Base-by-base conservation (phyloP, 768 basidiomycete species). In the Tylopilus cervinicoccineus region DNA sequence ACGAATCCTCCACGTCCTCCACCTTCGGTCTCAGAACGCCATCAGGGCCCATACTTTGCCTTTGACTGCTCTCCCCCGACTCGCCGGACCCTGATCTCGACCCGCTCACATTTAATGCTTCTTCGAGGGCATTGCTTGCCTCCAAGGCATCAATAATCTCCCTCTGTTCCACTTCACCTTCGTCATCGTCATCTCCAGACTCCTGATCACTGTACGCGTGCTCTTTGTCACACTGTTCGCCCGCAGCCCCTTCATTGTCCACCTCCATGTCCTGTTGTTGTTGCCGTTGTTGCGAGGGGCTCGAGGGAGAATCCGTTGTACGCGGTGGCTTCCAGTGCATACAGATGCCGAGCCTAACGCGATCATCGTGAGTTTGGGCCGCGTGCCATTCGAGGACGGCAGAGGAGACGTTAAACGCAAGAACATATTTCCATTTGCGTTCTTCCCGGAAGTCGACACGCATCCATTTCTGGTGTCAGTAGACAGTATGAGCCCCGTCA, bases 371-470 rank as follows among this genome's bases (percentile, higher is more conserved):
- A n/a, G 75, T 74, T 11, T 74, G 77, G 20, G 86, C 83, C 43
- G 78, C 75, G 63, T 95, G 91, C 92, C 93, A 99, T 57, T 92
- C 86, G 7, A 89, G 76, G 19, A 93, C 86, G 22, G 89, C 79
- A 26, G 80, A 82, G 1, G 91, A 87, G 24, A 99, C 66, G 50
- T 84, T 84, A 62, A 84, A 86, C 0, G 96, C 95, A 23, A 90
- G 63, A 2, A 85, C 84, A 36, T 87, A 70, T 66, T 98, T 98
- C 93, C 93, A 98, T 58, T 78, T 82, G 33, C 89, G 77, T 62
- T 99, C 96, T 67, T 98, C 94, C 17, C 89, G 83, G 56, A 96
- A 97, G 64, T 99, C 96, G 31, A 80, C 80, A 23, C 91, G 87
- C 81, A 99, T 86, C 96, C 96, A 99, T 80, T 87, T 91, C 94